Conservation (phyloP, 23 red algal species). For the Gracilaria caudata region DNA sequence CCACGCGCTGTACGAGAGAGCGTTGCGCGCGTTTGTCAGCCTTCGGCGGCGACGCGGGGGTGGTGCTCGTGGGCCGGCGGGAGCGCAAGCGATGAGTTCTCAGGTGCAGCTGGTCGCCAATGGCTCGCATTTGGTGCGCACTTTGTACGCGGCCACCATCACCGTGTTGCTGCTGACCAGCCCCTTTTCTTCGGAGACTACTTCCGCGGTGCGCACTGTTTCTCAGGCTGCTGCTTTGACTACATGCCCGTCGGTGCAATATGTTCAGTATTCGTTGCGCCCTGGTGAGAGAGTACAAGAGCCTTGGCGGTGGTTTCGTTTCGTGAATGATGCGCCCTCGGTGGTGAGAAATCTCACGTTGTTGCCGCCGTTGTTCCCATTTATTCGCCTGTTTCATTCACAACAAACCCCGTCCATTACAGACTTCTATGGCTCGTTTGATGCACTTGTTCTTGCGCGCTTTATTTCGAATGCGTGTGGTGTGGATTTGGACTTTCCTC, state of each 20-base stretch:
- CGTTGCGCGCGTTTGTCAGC: too few species aligned
- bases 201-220: background rate
- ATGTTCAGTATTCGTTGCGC: background rate
- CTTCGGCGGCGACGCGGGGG: background rate
- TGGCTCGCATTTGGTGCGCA: conserved; percentile 3
- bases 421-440: background rate
- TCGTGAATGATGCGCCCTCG: background rate
- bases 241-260: background rate
- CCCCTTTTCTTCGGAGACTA: background rate
- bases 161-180: conserved; percentile 27
- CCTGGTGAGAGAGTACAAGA: background rate
- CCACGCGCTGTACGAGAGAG: background rate
- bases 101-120: background rate
- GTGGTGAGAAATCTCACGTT: background rate
- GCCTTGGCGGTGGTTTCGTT: background rate
- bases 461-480: background rate
- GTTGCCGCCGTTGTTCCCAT: background rate
- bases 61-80: background rate
- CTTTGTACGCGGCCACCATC: background rate
- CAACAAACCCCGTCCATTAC: background rate
- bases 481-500: background rate
- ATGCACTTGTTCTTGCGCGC: background rate
- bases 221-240: background rate
- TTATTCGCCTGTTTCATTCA: background rate
- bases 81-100: background rate